Conservation (phyloP, 208 protist species). For the Acanthamoeba castellanii region DNA sequence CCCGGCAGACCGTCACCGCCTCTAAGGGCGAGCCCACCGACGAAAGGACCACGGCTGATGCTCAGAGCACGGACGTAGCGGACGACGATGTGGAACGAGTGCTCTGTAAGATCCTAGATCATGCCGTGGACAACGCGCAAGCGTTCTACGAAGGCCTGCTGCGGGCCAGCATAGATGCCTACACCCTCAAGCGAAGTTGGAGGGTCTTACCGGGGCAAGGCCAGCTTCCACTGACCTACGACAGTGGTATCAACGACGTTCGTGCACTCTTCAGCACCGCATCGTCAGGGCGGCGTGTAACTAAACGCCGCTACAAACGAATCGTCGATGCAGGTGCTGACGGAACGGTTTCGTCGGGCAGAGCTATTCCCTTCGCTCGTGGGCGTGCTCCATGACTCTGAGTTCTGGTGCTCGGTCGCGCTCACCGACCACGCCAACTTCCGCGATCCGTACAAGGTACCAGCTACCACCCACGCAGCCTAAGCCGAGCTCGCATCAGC, state of each 20-base stretch:
- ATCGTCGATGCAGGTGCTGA: neutral
- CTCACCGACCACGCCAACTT: conserved; percentile 1
- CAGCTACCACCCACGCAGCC: neutral
- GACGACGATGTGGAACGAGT: neutral
- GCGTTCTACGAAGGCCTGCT: neutral
- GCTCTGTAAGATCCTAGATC: neutral
- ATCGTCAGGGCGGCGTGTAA: neutral
- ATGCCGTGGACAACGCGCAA: neutral
- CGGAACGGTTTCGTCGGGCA: neutral
- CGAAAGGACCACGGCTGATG: neutral
- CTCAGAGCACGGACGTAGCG: neutral
- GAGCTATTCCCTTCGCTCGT: neutral
- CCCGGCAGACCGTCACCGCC: neutral
- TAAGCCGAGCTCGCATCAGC: neutral
- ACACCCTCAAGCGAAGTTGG: neutral
- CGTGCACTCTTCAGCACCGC: neutral
- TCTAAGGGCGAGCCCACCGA: neutral
- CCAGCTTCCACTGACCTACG: neutral
- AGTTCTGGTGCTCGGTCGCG: conserved; percentile 24
- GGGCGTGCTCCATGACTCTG: neutral
- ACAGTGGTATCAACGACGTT: neutral
- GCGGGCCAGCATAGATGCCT: neutral
- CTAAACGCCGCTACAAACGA: neutral
- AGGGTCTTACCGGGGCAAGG: neutral
- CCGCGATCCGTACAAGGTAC: conserved; percentile 32